Base-by-base conservation (phyloP, 805 yeast genomes). In the Nakazawaea ambrosiae region DNA sequence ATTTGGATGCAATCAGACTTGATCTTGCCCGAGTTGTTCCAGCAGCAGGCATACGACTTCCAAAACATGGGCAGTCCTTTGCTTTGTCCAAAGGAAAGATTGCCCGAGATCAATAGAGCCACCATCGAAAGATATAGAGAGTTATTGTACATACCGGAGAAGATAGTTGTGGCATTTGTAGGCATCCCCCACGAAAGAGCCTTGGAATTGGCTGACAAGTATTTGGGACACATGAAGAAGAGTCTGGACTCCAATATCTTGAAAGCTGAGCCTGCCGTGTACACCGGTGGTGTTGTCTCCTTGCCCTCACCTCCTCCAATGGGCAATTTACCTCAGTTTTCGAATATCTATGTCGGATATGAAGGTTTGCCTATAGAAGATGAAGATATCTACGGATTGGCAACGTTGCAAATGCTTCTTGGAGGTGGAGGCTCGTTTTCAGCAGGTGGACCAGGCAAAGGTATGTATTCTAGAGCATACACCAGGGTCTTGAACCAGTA, bases 391-490 rank as follows among this genome's bases (percentile, higher is more conserved):
- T 92, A 92, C 52, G 94, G 95, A 1, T 65, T 88, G 27, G 96
- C 97, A 2, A 78, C 88, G 1, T 66, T 92, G 41, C 97, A 92
- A 56, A 86, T 89, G 42, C 66, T 90, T 17, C 64, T 92, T 11
- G 98, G 98, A 30, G 97, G 97, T 26, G 98, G 97, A 40, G 95
- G 96, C 4, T 88, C 97, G 1, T 92, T 92, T 54, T 81, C 94
- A 15, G 97, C 98, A 8, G 98, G 98, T 47, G 98, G 98, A 0
- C 98, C 98, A 14, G 98, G 98, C 37, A 92, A 92, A 60, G 98
- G 98, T 4, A 89, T 92, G 97, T 92, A 88, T 57, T 86, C 96
- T 4, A 72, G 97, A 42, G 73, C 94, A 18, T 92, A 88, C 64
- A 86, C 96, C 0, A 77, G 88, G 49, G 95, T 92, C 2, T 68